Conservation (phyloP, 2,329 filamentous ascomycete genomes). For the Penicillium sp. region DNA sequence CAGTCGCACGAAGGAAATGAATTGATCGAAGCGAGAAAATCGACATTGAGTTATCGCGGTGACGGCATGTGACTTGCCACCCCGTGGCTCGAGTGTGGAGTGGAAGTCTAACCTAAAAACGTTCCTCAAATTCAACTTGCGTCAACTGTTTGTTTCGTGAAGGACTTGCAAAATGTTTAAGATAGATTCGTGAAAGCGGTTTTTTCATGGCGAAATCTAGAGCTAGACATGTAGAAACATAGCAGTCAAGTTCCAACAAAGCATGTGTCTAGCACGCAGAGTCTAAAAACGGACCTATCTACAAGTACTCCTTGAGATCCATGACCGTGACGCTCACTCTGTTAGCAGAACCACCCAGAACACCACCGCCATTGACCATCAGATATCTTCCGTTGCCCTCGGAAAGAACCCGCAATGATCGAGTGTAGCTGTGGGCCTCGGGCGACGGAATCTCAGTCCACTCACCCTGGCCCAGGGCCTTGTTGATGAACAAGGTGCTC, state of each 20-base stretch:
- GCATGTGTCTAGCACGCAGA: background rate
- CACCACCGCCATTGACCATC: constrained; percentile 22
- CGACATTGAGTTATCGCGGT: background rate
- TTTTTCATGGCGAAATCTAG: background rate
- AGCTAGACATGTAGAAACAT: background rate
- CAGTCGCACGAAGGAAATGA: background rate
- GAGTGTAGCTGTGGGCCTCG: constrained; percentile 49
- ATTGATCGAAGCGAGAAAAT: background rate
- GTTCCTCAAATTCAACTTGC: background rate
- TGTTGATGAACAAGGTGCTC: constrained; percentile 52
- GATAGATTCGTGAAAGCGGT: background rate
- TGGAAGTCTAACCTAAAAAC: background rate
- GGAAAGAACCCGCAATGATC: constrained; percentile 49
- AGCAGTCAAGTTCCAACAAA: background rate
- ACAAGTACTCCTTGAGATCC: background rate
- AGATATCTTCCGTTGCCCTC: constrained; percentile 31
- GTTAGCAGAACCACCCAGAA: constrained; percentile 8
- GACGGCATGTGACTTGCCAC: constrained; percentile 3
- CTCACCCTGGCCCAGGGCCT: constrained; percentile 45
- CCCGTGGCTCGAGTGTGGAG: background rate
- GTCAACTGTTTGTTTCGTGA: background rate
- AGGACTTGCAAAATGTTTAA: background rate
- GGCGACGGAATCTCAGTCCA: constrained; percentile 51
- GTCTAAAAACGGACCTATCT: background rate
- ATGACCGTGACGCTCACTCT: constrained; percentile 1